Evolutionary conservation across 306 rosid species (phyloP).

Genomic region (Prunus mume): DNA sequence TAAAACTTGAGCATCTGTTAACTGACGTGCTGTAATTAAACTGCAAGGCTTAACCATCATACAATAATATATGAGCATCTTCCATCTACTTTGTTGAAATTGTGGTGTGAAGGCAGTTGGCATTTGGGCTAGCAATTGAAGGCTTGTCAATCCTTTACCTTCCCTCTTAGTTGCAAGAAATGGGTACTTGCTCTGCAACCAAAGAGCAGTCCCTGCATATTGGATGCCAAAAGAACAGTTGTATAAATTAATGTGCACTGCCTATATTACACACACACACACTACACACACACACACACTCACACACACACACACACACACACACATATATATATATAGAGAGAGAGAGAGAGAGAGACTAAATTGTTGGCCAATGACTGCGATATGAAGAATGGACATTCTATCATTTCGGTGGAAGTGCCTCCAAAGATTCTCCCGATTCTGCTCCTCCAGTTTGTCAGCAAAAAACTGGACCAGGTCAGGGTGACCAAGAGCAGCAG

Average conservation of each 20-base stretch:
- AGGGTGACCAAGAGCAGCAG: constrained; percentile 7
- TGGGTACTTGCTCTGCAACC: neutral
- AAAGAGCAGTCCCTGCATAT: constrained; percentile 13
- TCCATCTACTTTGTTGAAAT: neutral
- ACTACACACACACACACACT: too few species aligned
- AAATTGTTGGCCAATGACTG: constrained; percentile 1
- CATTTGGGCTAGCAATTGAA: constrained; percentile 24
- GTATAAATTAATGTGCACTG: too few species aligned
- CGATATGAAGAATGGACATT: neutral
- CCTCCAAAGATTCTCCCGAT: neutral
- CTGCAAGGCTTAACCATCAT: neutral
- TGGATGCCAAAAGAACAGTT: neutral
- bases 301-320: too few species aligned
- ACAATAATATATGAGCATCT: neutral
- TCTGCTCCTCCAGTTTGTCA: neutral
- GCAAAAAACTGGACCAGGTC: neutral
- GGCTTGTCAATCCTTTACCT: neutral
- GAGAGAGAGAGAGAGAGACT: neutral
- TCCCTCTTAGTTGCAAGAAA: neutral
- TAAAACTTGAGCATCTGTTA: too few species aligned
- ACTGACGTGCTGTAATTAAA: too few species aligned
- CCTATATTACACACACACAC: too few species aligned
- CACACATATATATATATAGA: too few species aligned
- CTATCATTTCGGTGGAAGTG: neutral
- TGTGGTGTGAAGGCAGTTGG: constrained; percentile 14